Evolutionary conservation across 257 asterid genomes (phyloP).

Genomic region (Handroanthus guayacan): DNA sequence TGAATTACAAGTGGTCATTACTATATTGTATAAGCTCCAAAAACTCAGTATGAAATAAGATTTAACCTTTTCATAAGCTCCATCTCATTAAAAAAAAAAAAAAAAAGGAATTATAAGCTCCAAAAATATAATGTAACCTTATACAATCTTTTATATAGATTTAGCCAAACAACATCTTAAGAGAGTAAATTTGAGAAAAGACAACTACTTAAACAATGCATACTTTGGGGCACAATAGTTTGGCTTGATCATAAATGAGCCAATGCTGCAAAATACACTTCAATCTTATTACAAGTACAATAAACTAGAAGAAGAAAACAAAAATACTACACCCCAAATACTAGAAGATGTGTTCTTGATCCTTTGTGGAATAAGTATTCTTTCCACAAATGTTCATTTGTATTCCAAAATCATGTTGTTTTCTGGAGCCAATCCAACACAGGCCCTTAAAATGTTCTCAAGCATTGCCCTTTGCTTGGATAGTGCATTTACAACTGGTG

Average conservation of each 20-base stretch:
- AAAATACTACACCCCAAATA: no score
- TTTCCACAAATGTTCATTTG: slow-evolving; percentile 57
- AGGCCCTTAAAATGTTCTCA: slow-evolving; percentile 96
- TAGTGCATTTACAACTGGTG: slow-evolving; percentile 97
- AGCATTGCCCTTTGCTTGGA: slow-evolving; percentile 97
- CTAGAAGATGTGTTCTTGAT: not conserved
- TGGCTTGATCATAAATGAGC: not conserved
- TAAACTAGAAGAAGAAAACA: not conserved
- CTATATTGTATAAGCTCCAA: no score
- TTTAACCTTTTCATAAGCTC: no score
- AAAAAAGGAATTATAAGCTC: no score
- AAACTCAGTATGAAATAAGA: no score
- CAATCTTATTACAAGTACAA: not conserved
- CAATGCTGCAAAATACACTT: not conserved
- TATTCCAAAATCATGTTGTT: slow-evolving; percentile 99
- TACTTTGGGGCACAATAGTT: not conserved
- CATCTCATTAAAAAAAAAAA: no score
- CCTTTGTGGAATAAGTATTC: not conserved
- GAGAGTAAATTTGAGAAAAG: not conserved
- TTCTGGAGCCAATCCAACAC: slow-evolving; percentile 97
- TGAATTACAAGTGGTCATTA: no score
- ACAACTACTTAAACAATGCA: not conserved
- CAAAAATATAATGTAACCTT: no score
- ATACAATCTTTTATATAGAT: no score
- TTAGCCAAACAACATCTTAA: no score